phyloP scores from a whole-genome alignment of 768 basidiomycete species.

The Leccinum longicurvipes region DNA sequence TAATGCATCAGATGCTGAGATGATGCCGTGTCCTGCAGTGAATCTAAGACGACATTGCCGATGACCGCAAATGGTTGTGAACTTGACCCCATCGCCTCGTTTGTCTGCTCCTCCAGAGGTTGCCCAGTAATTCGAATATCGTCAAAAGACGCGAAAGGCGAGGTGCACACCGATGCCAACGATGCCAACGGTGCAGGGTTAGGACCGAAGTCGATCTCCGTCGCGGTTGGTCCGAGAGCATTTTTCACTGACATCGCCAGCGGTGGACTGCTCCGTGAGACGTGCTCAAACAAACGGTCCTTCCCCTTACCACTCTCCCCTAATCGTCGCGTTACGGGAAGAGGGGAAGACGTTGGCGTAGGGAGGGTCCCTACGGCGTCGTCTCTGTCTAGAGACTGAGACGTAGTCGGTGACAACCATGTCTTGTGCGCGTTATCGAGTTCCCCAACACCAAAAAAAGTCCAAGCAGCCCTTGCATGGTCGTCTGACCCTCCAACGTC shows the following conservation, averaged over 20 bases:
- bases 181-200: neutral
- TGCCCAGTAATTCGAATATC: neutral
- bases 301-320: slow-evolving; percentile 3
- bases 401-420: slow-evolving; percentile 16
- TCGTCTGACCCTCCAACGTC: slow-evolving; percentile 43
- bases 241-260: neutral
- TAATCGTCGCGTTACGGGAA: neutral
- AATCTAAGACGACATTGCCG: slow-evolving; percentile 10
- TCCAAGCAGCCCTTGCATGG: slow-evolving; percentile 54
- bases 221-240: neutral
- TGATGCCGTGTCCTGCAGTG: neutral
- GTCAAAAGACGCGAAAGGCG: slow-evolving; percentile 12
- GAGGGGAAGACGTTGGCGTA: slow-evolving; percentile 28
- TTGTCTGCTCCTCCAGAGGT: neutral
- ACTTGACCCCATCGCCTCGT: neutral
- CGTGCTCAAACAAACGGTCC: neutral
- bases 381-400: neutral
- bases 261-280: neutral
- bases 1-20: neutral
- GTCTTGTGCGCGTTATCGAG: slow-evolving; percentile 11
- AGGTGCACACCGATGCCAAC: slow-evolving; percentile 7
- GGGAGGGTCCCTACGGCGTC: slow-evolving; percentile 8
- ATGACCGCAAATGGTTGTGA: slow-evolving; percentile 17
- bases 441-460: slow-evolving; percentile 47
- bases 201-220: slow-evolving; percentile 1